phyloP scores from a whole-genome alignment of 305 asterid genomes.

The Caryopteris hybrid region DNA sequence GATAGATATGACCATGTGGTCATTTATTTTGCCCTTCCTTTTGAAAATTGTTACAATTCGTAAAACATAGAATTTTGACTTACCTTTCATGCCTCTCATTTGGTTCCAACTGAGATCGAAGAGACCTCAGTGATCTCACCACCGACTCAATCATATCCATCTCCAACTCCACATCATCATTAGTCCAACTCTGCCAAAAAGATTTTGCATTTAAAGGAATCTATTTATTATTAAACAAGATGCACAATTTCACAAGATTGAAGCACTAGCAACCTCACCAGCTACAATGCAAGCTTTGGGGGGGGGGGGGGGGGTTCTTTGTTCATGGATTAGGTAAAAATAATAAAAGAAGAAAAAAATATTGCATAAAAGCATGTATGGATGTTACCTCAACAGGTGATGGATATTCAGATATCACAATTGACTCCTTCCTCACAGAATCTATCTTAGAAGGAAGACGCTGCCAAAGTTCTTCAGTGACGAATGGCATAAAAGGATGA shows the following conservation, averaged over 20 bases:
- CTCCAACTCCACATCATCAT: constrained; percentile 65
- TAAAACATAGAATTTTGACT: not conserved
- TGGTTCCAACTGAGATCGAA: constrained; percentile 61
- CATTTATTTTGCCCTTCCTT: not conserved
- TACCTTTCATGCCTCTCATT: constrained; percentile 77
- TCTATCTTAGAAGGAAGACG: constrained; percentile 67
- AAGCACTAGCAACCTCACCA: not conserved
- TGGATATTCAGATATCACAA: constrained; percentile 79
- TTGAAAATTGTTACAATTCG: not conserved
- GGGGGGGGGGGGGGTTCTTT: no score
- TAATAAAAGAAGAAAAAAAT: no score
- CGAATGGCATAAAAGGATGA: constrained; percentile 95
- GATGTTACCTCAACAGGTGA: constrained; percentile 56
- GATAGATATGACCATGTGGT: not conserved
- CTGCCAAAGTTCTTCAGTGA: constrained; percentile 97
- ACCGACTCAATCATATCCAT: constrained; percentile 67
- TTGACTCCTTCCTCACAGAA: constrained; percentile 68
- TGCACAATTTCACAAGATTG: not conserved
- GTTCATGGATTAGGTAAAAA: no score
- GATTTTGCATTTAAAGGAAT: not conserved
- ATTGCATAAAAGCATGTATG: not conserved
- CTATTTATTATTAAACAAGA: not conserved
- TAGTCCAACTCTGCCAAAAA: constrained; percentile 63
- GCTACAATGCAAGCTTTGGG: not conserved
- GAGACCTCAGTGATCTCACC: constrained; percentile 71